Evolutionary conservation across 768 basidiomycete species (phyloP), one percentile per base, ranked within the genome.

Genomic region (Tephrocybe sp.): DNA sequence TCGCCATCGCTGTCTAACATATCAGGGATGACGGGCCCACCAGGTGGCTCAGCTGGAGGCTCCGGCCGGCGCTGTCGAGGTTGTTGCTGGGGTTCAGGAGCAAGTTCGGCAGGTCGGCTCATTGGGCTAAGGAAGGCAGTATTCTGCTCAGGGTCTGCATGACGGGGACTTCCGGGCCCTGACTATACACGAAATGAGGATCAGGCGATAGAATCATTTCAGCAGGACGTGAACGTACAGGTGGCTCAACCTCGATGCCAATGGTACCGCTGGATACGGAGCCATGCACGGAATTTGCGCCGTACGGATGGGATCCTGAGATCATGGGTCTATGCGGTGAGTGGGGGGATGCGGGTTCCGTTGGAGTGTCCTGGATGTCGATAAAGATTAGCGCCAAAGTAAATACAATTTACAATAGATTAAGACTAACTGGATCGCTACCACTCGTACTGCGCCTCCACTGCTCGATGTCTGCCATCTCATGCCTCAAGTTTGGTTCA

Each of bases 1-100:
- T 52, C 51, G 17, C 46, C 45, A 14, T 43, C 36, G 44, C 4
- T 10, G 22, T 39, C 32, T 14, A 36, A 33, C 22, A 20, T 17
- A n/a, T 42, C 43, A 16, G 56, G 56, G 55, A 34, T 49, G 55
- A 49, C 60, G 58, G 44, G 63, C 56, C n/a, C 51, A 59, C 22
- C 40, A 20, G 48, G 40, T 42, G 13, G 48, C 34, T 33, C 40
- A 14, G 48, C 3, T 26, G 26, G 26, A 26, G 26, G 39, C 32
- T 49, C 40, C 11, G 39, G 38, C 6, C 1, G 30, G 5, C 17
- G 38, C 20, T 30, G 38, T 22, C 19, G 45, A 19, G 20, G 19
- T n/a, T 19, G 49, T 9, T 17, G 16, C 4, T 17, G 33, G 13
- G 11, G 23, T 20, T 52, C 26, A n/a, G 51, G 17, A 2, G 11